These are phyloP conservation scores for Rossbeevera mucosa DNA, from an alignment of 768 basidiomycete species.

Conservation along the genomic window DNA sequence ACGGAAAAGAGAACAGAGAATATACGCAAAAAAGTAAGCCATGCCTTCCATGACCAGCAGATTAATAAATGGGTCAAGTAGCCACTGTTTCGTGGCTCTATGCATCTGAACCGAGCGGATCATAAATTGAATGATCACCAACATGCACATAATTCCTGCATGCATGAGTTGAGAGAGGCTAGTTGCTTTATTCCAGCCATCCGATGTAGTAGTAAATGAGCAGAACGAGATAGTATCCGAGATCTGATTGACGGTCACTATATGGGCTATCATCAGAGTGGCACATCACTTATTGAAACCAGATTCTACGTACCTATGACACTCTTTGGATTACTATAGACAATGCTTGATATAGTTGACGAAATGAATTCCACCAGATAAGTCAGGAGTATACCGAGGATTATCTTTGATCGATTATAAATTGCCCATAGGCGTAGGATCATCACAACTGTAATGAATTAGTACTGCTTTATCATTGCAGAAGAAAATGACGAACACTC, in stretches of 20 bases:
- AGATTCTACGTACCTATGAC: not conserved
- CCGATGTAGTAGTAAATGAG: not conserved
- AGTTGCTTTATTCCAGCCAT: not conserved
- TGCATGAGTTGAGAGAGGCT: not conserved
- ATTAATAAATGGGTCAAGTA: not conserved
- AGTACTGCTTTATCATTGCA: not conserved
- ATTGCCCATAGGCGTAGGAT: not conserved
- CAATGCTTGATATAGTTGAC: not conserved
- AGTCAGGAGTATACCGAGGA: not conserved
- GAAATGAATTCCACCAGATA: not conserved
- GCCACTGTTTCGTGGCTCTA: not conserved
- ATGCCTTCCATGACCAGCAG: not conserved
- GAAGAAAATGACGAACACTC: not conserved
- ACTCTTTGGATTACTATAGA: not conserved
- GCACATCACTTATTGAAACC: not conserved
- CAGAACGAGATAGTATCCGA: not conserved
- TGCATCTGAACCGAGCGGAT: not conserved
- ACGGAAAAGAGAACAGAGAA: not conserved
- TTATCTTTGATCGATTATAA: not conserved
- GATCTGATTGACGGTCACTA: not conserved
- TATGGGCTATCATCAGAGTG: not conserved
- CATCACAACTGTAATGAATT: not conserved
- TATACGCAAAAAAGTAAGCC: not conserved
- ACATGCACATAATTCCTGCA: not conserved
- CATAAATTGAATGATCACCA: not conserved